These are phyloP conservation scores for Rosellinia necatrix DNA, from an alignment of 2,329 filamentous ascomycete genomes.

Conservation along the genomic window DNA sequence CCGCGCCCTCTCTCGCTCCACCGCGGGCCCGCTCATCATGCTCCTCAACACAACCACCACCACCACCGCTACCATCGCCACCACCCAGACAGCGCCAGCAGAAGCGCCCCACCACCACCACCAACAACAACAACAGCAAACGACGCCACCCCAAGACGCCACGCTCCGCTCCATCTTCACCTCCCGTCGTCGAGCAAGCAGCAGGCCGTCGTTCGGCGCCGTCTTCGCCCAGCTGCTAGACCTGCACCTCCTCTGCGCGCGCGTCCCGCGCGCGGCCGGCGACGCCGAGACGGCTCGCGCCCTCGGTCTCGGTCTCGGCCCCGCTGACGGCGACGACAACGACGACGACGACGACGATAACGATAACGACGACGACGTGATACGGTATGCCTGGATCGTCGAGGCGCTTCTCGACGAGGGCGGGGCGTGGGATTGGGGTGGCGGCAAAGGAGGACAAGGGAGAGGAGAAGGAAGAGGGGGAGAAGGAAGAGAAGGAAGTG, in stretches of 20 bases:
- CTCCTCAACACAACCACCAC: slow-evolving; percentile 56
- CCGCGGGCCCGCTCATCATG: slow-evolving; percentile 54
- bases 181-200: no score
- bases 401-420: slow-evolving; percentile 58
- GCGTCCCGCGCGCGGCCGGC: slow-evolving; percentile 45
- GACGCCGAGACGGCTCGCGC: slow-evolving; percentile 45
- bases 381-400: slow-evolving; percentile 50
- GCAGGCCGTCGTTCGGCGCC: slow-evolving; percentile 58
- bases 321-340: no score
- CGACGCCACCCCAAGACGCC: slow-evolving; percentile 47
- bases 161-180: slow-evolving; percentile 58
- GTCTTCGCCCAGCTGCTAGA: slow-evolving; percentile 60
- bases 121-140: no score
- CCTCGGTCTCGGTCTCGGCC: slow-evolving; percentile 14
- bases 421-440: slow-evolving; percentile 48
- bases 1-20: slow-evolving; percentile 49
- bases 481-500: neutral
- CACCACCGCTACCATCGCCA: neutral
- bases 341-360: no score
- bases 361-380: slow-evolving; percentile 29
- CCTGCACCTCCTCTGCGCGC: slow-evolving; percentile 57
- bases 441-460: neutral
- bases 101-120: slow-evolving; percentile 13
- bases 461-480: neutral
- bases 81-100: neutral